These are phyloP conservation scores for Pilaira anomala DNA, from an alignment of 192 early-diverging fungal species.

Conservation along the genomic window DNA sequence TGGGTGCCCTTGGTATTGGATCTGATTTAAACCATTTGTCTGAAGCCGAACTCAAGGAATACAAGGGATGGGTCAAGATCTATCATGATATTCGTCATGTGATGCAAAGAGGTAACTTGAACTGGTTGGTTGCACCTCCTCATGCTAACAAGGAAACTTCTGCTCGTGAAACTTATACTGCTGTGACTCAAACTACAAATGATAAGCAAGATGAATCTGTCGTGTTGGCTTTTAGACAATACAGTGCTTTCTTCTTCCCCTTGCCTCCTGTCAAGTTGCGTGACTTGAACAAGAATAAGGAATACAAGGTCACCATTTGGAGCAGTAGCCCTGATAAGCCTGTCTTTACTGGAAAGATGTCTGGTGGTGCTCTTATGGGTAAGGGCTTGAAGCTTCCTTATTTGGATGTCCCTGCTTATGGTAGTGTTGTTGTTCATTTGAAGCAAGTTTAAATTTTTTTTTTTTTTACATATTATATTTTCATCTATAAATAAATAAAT, in stretches of 20 bases:
- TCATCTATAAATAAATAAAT: not conserved
- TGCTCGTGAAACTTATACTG: not conserved
- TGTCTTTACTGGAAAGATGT: not conserved
- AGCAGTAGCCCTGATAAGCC: not conserved
- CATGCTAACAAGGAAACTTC: too few species aligned
- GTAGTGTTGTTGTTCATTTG: constrained; percentile 11
- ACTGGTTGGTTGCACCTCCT: constrained; percentile 18
- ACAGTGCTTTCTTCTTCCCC: not conserved
- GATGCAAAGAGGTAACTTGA: constrained; percentile 15
- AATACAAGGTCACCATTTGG: not conserved
- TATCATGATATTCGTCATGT: constrained; percentile 17
- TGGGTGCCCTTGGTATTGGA: constrained; percentile 25
- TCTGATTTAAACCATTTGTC: not conserved
- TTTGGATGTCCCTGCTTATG: constrained; percentile 5
- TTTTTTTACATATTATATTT: not conserved
- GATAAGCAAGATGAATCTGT: constrained; percentile 1
- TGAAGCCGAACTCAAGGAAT: not conserved
- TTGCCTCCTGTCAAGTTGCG: constrained; percentile 1
- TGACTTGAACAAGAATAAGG: not conserved
- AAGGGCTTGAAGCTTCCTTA: constrained; percentile 11
- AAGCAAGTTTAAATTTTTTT: constrained; percentile 10
- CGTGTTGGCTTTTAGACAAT: constrained; percentile 5
- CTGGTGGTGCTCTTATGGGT: constrained; percentile 6
- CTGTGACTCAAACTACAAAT: not conserved
- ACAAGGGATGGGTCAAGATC: constrained; percentile 11